Evolutionary conservation across 2,329 filamentous ascomycete species (phyloP).

Genomic region (Ophiocordyceps australis): DNA sequence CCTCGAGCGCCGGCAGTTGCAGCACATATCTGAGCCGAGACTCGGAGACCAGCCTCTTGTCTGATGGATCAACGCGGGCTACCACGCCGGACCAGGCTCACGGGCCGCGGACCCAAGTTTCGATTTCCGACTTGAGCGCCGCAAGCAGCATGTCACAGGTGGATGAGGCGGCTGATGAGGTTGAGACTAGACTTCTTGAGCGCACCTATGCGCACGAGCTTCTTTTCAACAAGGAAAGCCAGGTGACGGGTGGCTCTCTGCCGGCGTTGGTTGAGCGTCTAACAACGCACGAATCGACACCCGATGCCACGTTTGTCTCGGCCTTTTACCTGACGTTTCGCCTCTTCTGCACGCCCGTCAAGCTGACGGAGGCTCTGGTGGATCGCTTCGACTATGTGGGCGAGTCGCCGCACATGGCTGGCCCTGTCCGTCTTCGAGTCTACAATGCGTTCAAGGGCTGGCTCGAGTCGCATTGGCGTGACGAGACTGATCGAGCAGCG

Average conservation of each 20-base stretch:
- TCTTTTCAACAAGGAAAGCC: conserved; percentile 83
- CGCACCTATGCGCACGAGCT: conserved; percentile 86
- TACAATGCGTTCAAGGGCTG: conserved; percentile 97
- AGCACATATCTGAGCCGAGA: conserved; percentile 66
- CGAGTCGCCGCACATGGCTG: conserved; percentile 54
- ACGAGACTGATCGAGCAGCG: conserved; percentile 60
- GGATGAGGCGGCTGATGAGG: conserved; percentile 63
- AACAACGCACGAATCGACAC: conserved; percentile 82
- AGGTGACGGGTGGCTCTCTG: conserved; percentile 83
- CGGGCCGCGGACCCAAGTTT: conserved; percentile 38
- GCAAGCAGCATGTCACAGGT: conserved; percentile 45
- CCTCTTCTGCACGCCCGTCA: conserved; percentile 66
- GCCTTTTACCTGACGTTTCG: conserved; percentile 95
- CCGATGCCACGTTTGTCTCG: conserved; percentile 79
- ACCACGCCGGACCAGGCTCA: conserved; percentile 60
- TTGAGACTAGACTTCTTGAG: conserved; percentile 71
- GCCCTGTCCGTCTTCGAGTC: conserved; percentile 71
- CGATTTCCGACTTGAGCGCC: conserved; percentile 49
- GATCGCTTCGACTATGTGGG: conserved; percentile 85
- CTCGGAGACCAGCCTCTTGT: conserved; percentile 65
- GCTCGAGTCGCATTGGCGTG: conserved; percentile 90
- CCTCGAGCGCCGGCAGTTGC: conserved; percentile 60
- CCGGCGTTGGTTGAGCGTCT: conserved; percentile 85
- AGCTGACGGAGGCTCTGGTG: conserved; percentile 68
- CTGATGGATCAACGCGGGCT: conserved; percentile 69